phyloP scores from a whole-genome alignment of 2,329 filamentous ascomycete genomes.

The Cladosporium velox region DNA sequence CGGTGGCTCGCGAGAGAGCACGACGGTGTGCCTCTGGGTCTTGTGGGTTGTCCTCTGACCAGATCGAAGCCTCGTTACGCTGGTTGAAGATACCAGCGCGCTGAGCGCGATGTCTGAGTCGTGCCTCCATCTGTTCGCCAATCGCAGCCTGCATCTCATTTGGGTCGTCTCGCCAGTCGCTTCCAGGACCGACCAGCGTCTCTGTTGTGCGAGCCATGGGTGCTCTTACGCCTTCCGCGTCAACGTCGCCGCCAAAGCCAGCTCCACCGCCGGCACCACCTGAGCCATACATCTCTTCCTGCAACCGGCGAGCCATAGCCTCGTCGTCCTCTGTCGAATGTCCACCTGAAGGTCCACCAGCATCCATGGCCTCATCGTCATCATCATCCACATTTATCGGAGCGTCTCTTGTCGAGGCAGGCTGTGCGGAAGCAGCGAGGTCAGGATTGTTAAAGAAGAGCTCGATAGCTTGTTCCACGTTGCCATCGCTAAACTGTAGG shows the following conservation, averaged over 20 bases:
- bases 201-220: conserved; percentile 91
- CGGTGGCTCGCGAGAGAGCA: conserved; percentile 61
- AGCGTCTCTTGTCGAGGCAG: conserved; percentile 42
- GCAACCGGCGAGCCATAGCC: conserved; percentile 85
- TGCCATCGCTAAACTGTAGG: conserved; percentile 78
- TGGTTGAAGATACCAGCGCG: conserved; percentile 70
- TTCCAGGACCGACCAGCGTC: conserved; percentile 76
- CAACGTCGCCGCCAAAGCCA: conserved; percentile 41
- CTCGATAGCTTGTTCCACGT: conserved; percentile 82
- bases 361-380: conserved; percentile 44
- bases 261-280: conserved; percentile 39
- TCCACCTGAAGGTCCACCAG: conserved; percentile 29
- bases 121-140: conserved; percentile 60
- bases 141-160: conserved; percentile 62
- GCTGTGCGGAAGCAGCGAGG: conserved; percentile 42
- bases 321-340: conserved; percentile 74
- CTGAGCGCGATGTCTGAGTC: conserved; percentile 24
- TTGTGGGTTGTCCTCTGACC: conserved; percentile 55
- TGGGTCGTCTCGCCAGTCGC: conserved; percentile 55
- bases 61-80: conserved; percentile 57
- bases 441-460: conserved; percentile 84
- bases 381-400: conserved; percentile 77
- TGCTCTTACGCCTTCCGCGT: conserved; percentile 71
- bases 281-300: conserved; percentile 83
- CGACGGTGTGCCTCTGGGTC: conserved; percentile 53